Evolutionary conservation across 2,329 filamentous ascomycete genomes (phyloP).

Genomic region (Pestalotiopsis sp.): DNA sequence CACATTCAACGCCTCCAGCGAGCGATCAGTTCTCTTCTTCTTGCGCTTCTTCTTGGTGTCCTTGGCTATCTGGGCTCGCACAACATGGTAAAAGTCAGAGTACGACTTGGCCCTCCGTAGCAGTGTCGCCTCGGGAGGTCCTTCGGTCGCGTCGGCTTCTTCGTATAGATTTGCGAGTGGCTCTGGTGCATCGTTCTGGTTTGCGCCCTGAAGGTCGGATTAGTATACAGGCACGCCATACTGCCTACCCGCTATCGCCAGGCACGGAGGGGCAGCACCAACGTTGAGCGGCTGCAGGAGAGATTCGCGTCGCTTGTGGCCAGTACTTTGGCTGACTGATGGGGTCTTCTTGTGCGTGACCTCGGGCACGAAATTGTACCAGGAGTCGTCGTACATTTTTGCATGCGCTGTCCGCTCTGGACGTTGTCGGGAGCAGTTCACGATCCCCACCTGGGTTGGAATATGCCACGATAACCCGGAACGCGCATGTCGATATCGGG

Average conservation of each 20-base stretch:
- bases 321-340: constrained; percentile 40
- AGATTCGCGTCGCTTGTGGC: constrained; percentile 68
- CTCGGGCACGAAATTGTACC: constrained; percentile 76
- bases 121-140: constrained; percentile 66
- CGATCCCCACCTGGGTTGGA: background rate
- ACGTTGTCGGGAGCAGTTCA: background rate
- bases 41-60: constrained; percentile 43
- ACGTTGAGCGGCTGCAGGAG: constrained; percentile 68
- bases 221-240: constrained; percentile 8
- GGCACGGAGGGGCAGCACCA: constrained; percentile 26
- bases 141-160: constrained; percentile 52
- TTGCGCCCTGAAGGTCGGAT: constrained; percentile 47
- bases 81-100: constrained; percentile 71
- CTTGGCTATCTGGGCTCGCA: constrained; percentile 56
- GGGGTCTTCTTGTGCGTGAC: constrained; percentile 51
- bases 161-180: constrained; percentile 60
- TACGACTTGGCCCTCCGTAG: constrained; percentile 72
- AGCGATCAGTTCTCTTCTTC: constrained; percentile 38
- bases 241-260: background rate
- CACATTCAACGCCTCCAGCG: constrained; percentile 52
- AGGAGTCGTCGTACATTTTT: constrained; percentile 78
- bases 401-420: background rate
- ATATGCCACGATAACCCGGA: constrained; percentile 4
- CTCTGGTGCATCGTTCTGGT: constrained; percentile 52
- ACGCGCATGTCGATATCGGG: background rate